Conservation (phyloP, 495 filamentous ascomycete species). For the Aspergillus bertholletiae region DNA sequence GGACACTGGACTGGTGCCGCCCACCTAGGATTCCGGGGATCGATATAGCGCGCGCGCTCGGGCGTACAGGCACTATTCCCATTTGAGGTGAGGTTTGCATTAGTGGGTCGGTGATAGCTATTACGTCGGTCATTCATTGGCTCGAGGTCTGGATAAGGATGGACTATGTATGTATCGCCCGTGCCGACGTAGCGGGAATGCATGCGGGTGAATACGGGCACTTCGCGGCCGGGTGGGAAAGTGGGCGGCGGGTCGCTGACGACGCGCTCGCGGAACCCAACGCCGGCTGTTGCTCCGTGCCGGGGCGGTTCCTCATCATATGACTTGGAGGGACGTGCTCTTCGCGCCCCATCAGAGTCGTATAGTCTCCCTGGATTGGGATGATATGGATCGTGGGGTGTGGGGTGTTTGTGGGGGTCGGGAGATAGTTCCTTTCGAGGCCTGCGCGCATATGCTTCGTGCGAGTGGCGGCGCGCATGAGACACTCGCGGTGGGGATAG, state of each 20-base stretch:
- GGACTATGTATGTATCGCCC: constrained; percentile 7
- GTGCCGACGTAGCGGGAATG: constrained; percentile 5
- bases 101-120: constrained; percentile 3
- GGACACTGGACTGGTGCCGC: not conserved
- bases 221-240: constrained; percentile 20
- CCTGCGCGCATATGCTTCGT: constrained; percentile 38
- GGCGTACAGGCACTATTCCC: not conserved
- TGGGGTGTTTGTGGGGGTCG: constrained; percentile 15
- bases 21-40: not conserved
- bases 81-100: not conserved
- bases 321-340: constrained; percentile 8
- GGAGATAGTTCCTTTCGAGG: constrained; percentile 33
- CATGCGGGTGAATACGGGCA: constrained; percentile 20
- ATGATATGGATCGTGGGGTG: constrained; percentile 12
- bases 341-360: constrained; percentile 19
- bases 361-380: constrained; percentile 16
- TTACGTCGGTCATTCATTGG: constrained; percentile 10
- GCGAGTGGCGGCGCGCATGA: constrained; percentile 38
- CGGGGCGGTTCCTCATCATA: constrained; percentile 25
- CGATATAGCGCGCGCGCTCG: not conserved
- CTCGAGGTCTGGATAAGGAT: constrained; percentile 11
- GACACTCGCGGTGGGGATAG: constrained; percentile 29
- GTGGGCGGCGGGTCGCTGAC: constrained; percentile 25
- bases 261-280: constrained; percentile 30
- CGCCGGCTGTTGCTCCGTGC: constrained; percentile 21